These are phyloP conservation scores for Eucommia ulmoides DNA, from an alignment of 257 asterid genomes.

Conservation along the genomic window DNA sequence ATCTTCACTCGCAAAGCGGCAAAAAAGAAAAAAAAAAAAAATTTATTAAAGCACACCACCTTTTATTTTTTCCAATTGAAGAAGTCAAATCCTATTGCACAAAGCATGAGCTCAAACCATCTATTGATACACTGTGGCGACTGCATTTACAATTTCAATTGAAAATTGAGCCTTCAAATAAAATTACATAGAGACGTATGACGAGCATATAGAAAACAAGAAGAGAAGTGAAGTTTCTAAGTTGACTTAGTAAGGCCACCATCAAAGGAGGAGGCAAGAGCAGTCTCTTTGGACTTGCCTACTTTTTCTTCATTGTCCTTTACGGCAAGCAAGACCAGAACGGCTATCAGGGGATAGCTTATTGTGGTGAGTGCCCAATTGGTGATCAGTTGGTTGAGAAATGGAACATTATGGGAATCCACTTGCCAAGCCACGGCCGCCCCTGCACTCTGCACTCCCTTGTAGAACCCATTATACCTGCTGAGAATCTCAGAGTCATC, in stretches of 20 bases:
- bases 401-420: slow-evolving; percentile 19
- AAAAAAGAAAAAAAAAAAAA: background rate
- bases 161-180: background rate
- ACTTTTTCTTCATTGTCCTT: slow-evolving; percentile 15
- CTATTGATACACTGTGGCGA: background rate
- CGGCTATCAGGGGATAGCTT: slow-evolving; percentile 25
- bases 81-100: background rate
- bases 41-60: background rate
- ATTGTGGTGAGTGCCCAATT: slow-evolving; percentile 26
- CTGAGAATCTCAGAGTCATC: slow-evolving; percentile 87
- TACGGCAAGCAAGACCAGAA: slow-evolving; percentile 22
- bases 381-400: slow-evolving; percentile 20
- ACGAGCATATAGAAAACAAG: background rate
- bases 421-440: slow-evolving; percentile 38
- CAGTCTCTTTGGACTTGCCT: slow-evolving; percentile 9
- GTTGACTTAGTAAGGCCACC: background rate
- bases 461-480: slow-evolving; percentile 38
- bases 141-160: background rate
- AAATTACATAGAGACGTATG: background rate
- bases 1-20: background rate
- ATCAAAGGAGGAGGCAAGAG: slow-evolving; percentile 6
- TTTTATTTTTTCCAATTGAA: background rate
- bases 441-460: slow-evolving; percentile 40
- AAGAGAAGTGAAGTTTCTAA: background rate
- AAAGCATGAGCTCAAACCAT: background rate